phyloP scores from a whole-genome alignment of 108 stramenopile species.

The Nannochloropsis gaditana region DNA sequence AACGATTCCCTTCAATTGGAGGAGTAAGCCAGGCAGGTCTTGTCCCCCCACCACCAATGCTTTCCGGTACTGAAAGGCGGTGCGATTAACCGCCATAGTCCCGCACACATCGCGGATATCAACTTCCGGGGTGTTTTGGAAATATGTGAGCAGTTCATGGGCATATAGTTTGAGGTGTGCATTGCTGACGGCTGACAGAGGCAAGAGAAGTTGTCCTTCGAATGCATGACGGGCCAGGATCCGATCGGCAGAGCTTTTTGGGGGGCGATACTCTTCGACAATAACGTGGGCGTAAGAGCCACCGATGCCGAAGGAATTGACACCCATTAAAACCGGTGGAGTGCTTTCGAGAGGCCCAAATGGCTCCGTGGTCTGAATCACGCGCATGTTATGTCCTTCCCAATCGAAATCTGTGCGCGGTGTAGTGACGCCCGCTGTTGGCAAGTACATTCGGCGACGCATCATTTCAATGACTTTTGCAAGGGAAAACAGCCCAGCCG shows the following conservation, averaged over 20 bases:
- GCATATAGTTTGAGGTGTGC: neutral
- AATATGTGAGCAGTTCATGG: neutral
- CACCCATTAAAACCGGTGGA: slow-evolving; percentile 2
- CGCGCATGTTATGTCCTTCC: slow-evolving; percentile 10
- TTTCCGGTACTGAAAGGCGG: slow-evolving; percentile 12
- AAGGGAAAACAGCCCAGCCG: neutral
- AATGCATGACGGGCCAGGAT: neutral
- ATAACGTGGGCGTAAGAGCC: slow-evolving; percentile 6
- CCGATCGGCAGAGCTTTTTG: neutral
- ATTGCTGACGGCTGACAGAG: slow-evolving; percentile 11
- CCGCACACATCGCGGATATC: slow-evolving; percentile 12
- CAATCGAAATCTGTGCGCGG: slow-evolving; percentile 13
- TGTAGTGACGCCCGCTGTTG: slow-evolving; percentile 1
- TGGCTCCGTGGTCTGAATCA: slow-evolving; percentile 1
- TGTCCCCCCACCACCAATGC: neutral
- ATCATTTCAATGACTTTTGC: slow-evolving; percentile 2
- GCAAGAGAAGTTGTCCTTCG: neutral
- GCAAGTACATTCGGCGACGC: slow-evolving; percentile 6
- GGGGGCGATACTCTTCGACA: neutral
- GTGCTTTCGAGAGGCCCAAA: neutral
- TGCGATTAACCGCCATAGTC: neutral
- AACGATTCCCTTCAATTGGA: neutral
- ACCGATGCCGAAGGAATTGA: slow-evolving; percentile 15
- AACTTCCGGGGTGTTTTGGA: neutral
- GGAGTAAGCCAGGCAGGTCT: neutral